These are phyloP conservation scores for Dichomitus squalens DNA, from an alignment of 1,284 basidiomycete species.

Conservation along the genomic window DNA sequence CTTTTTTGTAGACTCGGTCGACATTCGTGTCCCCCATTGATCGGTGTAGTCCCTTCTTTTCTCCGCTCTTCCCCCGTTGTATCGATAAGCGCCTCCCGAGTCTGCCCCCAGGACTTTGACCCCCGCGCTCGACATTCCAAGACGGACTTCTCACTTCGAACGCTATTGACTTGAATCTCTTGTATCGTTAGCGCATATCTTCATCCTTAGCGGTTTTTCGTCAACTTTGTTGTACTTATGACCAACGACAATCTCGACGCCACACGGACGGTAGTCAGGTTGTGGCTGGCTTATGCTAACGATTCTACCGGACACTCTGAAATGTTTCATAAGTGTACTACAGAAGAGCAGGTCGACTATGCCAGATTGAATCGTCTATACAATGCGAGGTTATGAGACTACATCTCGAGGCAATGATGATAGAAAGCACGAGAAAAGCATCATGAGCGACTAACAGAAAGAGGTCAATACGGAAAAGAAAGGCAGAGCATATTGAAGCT, in stretches of 20 bases:
- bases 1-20: not conserved
- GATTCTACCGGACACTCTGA: too few species aligned
- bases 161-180: slow-evolving; percentile 11
- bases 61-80: slow-evolving; percentile 8
- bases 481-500: too few species aligned
- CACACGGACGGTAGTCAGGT: too few species aligned
- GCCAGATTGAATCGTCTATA: not conserved
- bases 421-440: not conserved
- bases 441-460: not conserved
- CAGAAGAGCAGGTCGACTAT: too few species aligned
- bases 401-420: not conserved
- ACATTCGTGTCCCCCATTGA: not conserved
- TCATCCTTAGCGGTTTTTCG: not conserved
- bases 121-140: not conserved
- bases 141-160: not conserved
- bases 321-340: too few species aligned
- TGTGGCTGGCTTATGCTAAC: too few species aligned
- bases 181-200: slow-evolving; percentile 1
- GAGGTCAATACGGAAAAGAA: not conserved
- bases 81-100: slow-evolving; percentile 10
- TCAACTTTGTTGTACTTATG: not conserved
- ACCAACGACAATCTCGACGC: too few species aligned
- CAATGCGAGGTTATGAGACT: not conserved
- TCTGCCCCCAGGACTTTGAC: not conserved
- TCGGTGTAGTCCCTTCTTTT: not conserved